phyloP scores from a whole-genome alignment of 176 grass and related monocot species.

The Phoenix roebelenii region DNA sequence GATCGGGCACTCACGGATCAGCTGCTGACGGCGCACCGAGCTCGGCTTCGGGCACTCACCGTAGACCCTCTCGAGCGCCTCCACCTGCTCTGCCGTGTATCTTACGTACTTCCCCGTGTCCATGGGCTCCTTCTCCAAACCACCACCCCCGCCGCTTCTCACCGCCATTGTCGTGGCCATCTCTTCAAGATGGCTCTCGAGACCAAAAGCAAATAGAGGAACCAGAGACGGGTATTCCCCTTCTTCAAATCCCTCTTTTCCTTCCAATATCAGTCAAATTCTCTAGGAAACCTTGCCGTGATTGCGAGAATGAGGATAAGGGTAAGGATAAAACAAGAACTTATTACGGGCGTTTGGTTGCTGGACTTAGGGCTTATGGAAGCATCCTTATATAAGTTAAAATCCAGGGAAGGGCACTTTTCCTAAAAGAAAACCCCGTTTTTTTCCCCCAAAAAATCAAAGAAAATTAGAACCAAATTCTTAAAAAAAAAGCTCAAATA shows the following conservation, averaged over 20 bases:
- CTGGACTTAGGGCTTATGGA: too few species aligned
- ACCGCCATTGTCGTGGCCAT: slow-evolving; percentile 80
- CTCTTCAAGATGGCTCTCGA: slow-evolving; percentile 2
- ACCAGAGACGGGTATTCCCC: slow-evolving; percentile 8
- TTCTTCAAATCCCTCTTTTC: slow-evolving; percentile 19
- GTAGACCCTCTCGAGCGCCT: slow-evolving; percentile 90
- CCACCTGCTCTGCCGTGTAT: slow-evolving; percentile 98
- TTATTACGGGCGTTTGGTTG: too few species aligned
- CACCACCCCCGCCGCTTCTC: slow-evolving; percentile 45
- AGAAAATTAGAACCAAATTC: too few species aligned
- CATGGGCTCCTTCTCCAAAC: slow-evolving; percentile 46
- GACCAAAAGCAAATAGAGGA: slow-evolving; percentile 8
- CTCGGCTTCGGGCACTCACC: slow-evolving; percentile 90
- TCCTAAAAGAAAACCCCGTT: too few species aligned
- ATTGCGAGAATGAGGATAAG: background rate
- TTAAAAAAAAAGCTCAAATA: too few species aligned
- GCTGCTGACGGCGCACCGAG: slow-evolving; percentile 82
- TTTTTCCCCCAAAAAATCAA: too few species aligned
- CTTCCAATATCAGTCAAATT: slow-evolving; percentile 4
- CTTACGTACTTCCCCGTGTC: slow-evolving; percentile 90
- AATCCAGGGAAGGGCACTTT: too few species aligned
- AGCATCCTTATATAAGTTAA: too few species aligned
- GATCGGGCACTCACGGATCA: slow-evolving; percentile 81
- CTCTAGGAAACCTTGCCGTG: background rate
- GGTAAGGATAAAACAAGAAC: background rate